These are phyloP conservation scores for Meredithiella fracta DNA, from an alignment of 2,329 filamentous ascomycete species.

Conservation along the genomic window DNA sequence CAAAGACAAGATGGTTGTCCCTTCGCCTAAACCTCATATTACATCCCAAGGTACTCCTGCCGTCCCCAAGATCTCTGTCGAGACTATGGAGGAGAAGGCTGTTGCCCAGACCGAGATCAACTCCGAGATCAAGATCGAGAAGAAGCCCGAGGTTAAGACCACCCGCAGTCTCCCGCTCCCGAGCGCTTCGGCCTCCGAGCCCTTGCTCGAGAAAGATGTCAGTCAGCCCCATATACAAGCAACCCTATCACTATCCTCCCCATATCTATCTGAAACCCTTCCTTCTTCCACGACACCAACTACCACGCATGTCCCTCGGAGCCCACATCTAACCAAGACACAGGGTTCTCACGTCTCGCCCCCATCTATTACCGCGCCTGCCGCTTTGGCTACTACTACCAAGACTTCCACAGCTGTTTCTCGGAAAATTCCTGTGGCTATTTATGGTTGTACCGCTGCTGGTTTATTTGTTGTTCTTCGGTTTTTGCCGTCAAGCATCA, in stretches of 20 bases:
- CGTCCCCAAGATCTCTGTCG: no score
- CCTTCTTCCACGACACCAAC: neutral
- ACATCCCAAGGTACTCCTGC: no score
- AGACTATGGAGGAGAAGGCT: neutral
- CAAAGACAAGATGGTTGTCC: neutral
- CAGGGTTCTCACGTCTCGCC: conserved; percentile 5
- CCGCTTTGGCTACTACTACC: neutral
- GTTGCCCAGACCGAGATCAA: no score
- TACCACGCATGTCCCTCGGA: neutral
- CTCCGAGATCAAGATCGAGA: neutral
- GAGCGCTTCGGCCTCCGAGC: neutral
- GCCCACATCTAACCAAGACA: conserved; percentile 10
- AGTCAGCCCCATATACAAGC: conserved; percentile 6
- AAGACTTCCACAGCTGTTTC: neutral
- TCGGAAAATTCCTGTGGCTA: neutral
- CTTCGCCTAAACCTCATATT: no score
- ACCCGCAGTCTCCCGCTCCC: neutral
- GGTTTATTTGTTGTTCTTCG: neutral
- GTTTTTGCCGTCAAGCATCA: neutral
- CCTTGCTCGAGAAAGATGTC: conserved; percentile 10
- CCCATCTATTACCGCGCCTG: neutral
- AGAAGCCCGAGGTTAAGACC: neutral
- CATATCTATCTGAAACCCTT: neutral
- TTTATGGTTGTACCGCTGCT: neutral
- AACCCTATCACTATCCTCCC: neutral